phyloP scores from a whole-genome alignment of 208 protist genomes.

The Trypanosomatidae sp. region DNA sequence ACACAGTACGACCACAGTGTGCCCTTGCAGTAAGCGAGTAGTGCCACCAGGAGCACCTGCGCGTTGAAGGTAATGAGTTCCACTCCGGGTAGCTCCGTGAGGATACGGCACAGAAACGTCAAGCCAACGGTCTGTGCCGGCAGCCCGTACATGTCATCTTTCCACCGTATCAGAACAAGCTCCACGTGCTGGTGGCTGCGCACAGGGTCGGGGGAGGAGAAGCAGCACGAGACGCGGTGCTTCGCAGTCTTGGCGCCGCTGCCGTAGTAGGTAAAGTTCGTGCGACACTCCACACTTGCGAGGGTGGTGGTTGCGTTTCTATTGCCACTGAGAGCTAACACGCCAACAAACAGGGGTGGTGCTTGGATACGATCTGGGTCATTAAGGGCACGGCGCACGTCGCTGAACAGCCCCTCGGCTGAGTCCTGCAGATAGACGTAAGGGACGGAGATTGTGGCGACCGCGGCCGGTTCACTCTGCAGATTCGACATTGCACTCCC shows the following conservation, averaged over 20 bases:
- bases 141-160: slow-evolving; percentile 70
- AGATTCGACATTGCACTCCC: slow-evolving; percentile 4
- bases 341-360: slow-evolving; percentile 75
- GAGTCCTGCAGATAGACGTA: slow-evolving; percentile 41
- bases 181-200: slow-evolving; percentile 42
- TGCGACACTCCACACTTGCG: slow-evolving; percentile 21
- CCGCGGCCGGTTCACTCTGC: slow-evolving; percentile 13
- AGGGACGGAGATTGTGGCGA: slow-evolving; percentile 25
- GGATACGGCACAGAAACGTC: slow-evolving; percentile 57
- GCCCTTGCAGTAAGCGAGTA: slow-evolving; percentile 55
- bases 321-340: slow-evolving; percentile 19
- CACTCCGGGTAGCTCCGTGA: slow-evolving; percentile 72
- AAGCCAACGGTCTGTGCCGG: slow-evolving; percentile 42
- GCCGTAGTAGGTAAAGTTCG: slow-evolving; percentile 29
- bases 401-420: slow-evolving; percentile 41
- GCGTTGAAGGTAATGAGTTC: slow-evolving; percentile 90
- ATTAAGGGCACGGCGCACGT: slow-evolving; percentile 49
- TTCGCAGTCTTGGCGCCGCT: slow-evolving; percentile 21
- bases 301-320: background rate
- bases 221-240: slow-evolving; percentile 21
- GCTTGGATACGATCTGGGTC: slow-evolving; percentile 86
- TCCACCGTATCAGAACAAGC: slow-evolving; percentile 67
- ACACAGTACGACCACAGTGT: slow-evolving; percentile 64
- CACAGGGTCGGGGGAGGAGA: slow-evolving; percentile 27
- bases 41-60: slow-evolving; percentile 56